Conservation (phyloP, 768 basidiomycete species). For the Lactifluus rugatus region DNA sequence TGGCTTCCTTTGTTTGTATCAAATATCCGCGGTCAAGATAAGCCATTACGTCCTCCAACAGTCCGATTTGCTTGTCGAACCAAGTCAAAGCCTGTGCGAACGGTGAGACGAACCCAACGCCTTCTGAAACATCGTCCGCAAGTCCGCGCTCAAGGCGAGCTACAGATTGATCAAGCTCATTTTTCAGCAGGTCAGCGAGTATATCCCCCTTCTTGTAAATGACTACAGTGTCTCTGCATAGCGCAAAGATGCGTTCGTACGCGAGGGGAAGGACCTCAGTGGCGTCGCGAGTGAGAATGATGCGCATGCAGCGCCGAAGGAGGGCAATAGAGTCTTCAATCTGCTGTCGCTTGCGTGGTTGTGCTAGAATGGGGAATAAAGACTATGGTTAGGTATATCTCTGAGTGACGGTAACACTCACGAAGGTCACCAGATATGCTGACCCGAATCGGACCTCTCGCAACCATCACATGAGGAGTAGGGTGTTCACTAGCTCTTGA, state of each 20-base stretch:
- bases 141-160: constrained; percentile 34
- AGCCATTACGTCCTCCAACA: constrained; percentile 1
- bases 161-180: constrained; percentile 52
- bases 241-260: constrained; percentile 46
- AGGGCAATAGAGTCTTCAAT: constrained; percentile 25
- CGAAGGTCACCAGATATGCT: constrained; percentile 35
- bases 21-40: constrained; percentile 2
- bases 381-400: too few relatives aligned
- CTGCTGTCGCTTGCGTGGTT: not conserved
- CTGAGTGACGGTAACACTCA: constrained; percentile 13
- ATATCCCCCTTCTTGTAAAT: constrained; percentile 44
- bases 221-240: constrained; percentile 48
- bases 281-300: constrained; percentile 26
- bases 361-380: constrained; percentile 15
- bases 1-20: constrained; percentile 30
- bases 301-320: constrained; percentile 31
- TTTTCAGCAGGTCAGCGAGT: constrained; percentile 47
- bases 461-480: constrained; percentile 19
- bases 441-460: constrained; percentile 36
- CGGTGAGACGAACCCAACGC: constrained; percentile 46
- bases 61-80: constrained; percentile 57
- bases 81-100: constrained; percentile 50
- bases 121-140: constrained; percentile 18
- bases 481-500: constrained; percentile 23
- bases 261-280: constrained; percentile 34